phyloP scores from a whole-genome alignment of 768 basidiomycete genomes.

The Lactarius sanguifluus region DNA sequence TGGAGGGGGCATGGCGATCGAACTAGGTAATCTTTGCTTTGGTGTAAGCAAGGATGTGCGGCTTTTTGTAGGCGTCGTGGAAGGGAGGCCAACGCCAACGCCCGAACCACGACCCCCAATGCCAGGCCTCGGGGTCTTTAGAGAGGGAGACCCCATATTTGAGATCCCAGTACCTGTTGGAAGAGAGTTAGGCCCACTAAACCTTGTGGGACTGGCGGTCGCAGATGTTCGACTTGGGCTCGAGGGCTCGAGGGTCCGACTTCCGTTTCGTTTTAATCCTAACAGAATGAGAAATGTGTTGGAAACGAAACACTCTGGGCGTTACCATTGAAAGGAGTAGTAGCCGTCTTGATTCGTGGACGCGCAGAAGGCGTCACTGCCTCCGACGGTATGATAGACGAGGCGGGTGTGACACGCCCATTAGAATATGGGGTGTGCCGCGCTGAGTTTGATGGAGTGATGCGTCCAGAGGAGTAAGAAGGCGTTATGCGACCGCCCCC shows the following conservation, averaged over 20 bases:
- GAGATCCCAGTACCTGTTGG: slow-evolving; percentile 9
- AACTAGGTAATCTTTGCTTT: slow-evolving; percentile 65
- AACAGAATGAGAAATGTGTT: slow-evolving; percentile 63
- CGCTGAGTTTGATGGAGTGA: slow-evolving; percentile 34
- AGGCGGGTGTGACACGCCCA: slow-evolving; percentile 44
- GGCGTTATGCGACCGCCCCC: slow-evolving; percentile 51
- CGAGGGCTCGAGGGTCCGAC: slow-evolving; percentile 25
- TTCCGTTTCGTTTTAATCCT: slow-evolving; percentile 30
- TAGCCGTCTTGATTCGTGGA: slow-evolving; percentile 48
- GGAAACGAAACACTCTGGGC: neutral
- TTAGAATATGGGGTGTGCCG: slow-evolving; percentile 55
- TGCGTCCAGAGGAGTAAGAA: slow-evolving; percentile 36
- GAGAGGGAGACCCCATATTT: slow-evolving; percentile 48
- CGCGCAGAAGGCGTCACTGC: slow-evolving; percentile 47
- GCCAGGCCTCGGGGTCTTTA: slow-evolving; percentile 64
- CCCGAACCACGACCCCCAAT: slow-evolving; percentile 38
- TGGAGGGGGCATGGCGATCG: slow-evolving; percentile 81
- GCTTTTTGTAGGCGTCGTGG: slow-evolving; percentile 42
- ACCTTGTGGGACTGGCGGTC: slow-evolving; percentile 32
- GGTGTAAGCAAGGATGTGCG: slow-evolving; percentile 49
- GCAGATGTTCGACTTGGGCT: slow-evolving; percentile 28
- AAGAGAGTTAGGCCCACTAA: slow-evolving; percentile 20
- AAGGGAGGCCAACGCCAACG: slow-evolving; percentile 42
- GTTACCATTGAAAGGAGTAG: slow-evolving; percentile 20
- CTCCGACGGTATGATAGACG: slow-evolving; percentile 30